Conservation (phyloP, 352 stramenopile species). For the Globisporangium irregulare region DNA sequence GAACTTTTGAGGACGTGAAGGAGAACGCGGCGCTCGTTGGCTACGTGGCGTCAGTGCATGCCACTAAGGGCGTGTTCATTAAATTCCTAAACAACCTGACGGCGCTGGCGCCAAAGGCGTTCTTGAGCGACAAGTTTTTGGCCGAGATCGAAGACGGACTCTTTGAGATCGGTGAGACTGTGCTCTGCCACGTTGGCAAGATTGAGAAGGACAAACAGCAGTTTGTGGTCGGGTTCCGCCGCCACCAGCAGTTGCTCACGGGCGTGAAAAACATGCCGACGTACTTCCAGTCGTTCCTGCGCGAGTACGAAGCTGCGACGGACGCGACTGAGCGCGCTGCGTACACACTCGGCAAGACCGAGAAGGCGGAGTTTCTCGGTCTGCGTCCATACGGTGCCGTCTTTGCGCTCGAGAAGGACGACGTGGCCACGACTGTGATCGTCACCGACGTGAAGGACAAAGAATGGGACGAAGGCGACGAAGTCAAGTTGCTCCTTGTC, state of each 20-base stretch:
- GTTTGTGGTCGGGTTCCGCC: constrained; percentile 75
- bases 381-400: constrained; percentile 84
- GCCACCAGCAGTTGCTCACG: constrained; percentile 30
- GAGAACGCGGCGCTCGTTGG: constrained; percentile 64
- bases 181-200: constrained; percentile 79
- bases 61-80: constrained; percentile 80
- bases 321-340: constrained; percentile 15
- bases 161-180: constrained; percentile 86
- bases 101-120: constrained; percentile 74
- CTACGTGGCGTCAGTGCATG: constrained; percentile 77
- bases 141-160: constrained; percentile 60
- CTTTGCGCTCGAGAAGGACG: constrained; percentile 70
- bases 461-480: constrained; percentile 56
- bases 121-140: constrained; percentile 75
- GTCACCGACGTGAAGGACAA: constrained; percentile 41
- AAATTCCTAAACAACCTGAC: constrained; percentile 88
- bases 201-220: constrained; percentile 72
- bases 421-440: constrained; percentile 64
- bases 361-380: constrained; percentile 83
- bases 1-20: constrained; percentile 51
- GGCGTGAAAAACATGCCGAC: constrained; percentile 34
- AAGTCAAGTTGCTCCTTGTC: constrained; percentile 71
- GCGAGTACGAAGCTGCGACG: constrained; percentile 24
- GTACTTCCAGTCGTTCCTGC: constrained; percentile 60
- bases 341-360: constrained; percentile 62